Evolutionary conservation across 306 rosid genomes (phyloP).

Genomic region (Parietaria judaica): DNA sequence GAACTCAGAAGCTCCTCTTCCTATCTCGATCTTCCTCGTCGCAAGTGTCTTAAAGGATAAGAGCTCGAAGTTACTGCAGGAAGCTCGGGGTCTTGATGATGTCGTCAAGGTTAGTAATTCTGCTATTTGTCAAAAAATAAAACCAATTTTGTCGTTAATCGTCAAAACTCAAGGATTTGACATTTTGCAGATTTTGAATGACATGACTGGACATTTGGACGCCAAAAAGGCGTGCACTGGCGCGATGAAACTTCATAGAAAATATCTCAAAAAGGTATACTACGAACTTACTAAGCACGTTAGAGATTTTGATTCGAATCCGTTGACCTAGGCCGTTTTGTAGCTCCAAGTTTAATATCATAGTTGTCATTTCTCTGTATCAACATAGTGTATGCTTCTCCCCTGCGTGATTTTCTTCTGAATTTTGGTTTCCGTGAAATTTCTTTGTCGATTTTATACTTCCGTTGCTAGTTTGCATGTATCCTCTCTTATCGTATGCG

Average conservation of each 20-base stretch:
- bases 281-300: too few relatives aligned
- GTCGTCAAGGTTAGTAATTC: conserved; percentile 65
- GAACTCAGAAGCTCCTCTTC: conserved; percentile 69
- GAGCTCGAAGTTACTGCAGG: conserved; percentile 67
- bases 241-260: conserved; percentile 95
- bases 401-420: too few relatives aligned
- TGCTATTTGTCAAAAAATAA: background rate
- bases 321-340: too few relatives aligned
- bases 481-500: background rate
- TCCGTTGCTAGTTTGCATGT: background rate
- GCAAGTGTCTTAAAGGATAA: conserved; percentile 95
- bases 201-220: conserved; percentile 82
- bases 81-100: conserved; percentile 93
- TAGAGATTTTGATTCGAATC: too few relatives aligned
- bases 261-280: conserved; percentile 79
- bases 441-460: background rate
- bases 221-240: conserved; percentile 95
- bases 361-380: too few relatives aligned
- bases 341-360: too few relatives aligned
- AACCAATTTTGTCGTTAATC: conserved; percentile 10
- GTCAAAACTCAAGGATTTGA: background rate
- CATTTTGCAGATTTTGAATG: conserved; percentile 71
- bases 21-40: conserved; percentile 86
- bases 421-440: too few relatives aligned
- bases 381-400: too few relatives aligned